Base-by-base conservation (phyloP, 306 rosid genomes). In the Lathyrus sativus region DNA sequence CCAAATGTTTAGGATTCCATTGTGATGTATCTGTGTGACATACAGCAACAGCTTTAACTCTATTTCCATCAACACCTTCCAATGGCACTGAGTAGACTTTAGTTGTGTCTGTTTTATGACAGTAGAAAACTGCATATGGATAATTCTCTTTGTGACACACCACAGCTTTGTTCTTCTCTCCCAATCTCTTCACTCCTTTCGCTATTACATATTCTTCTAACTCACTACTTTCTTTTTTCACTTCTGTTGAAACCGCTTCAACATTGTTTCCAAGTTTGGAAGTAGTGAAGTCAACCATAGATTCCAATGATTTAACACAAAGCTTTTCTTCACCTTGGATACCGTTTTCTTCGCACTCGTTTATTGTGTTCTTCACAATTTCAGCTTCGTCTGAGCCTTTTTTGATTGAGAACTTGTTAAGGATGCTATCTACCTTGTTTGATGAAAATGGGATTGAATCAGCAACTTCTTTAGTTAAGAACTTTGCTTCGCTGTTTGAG, bases 1-100 rank as follows among this genome's bases (percentile, higher is more conserved):
- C 98, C 79, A 92, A 67, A 75, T 92, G 98, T 19, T 87, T 89
- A 3, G 95, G 96, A 46, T 92, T 92, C 98, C 98, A 92, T 5
- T 80, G 71, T 6, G 91, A 81, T 5, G 98, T 89, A 76, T 89
- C 84, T 0, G 85, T 83, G 43, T 92, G 98, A 67, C 98, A 92
- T 7, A 86, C 79, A 5, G 89, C 96, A 11, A 85, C 74, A 19
- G 88, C 96, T 33, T 85, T 82, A 15, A 80, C 88, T 37, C 77
- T 87, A 7, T 62, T 81, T 66, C 92, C 96, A 41, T 84, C 87
- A 33, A 68, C 85, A 48, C 87, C 90, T 43, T 67, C 72, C 77
- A 92, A 68, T 1, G 87, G 83, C 14, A 92, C 92, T 22, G 61
- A 69, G 28, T 70, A 87, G 66, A 79, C 72, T 62, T 39, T 77